phyloP scores from a whole-genome alignment of 441 rosid species.

The Erysimum cheiri region DNA sequence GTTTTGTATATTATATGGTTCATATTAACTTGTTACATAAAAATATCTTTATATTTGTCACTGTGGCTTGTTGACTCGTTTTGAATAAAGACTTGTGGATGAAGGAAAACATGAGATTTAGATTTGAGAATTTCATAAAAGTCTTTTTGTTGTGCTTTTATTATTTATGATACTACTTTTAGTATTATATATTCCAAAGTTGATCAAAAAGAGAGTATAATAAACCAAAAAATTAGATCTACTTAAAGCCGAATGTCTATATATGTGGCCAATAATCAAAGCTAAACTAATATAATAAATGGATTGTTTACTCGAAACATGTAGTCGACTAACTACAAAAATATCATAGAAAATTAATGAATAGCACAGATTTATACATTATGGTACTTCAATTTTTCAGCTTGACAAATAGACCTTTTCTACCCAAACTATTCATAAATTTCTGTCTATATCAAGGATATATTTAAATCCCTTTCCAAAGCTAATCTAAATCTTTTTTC shows the following conservation, averaged over 20 bases:
- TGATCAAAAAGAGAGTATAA: background rate
- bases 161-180: background rate
- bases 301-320: background rate
- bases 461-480: no score
- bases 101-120: background rate
- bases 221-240: conserved; percentile 4
- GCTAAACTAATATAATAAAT: conserved; percentile 8
- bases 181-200: background rate
- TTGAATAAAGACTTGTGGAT: conserved; percentile 22
- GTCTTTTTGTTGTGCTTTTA: background rate
- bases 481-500: no score
- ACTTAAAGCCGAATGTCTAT: conserved; percentile 17
- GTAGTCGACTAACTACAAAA: background rate
- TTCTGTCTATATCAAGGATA: no score
- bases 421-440: no score
- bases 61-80: conserved; percentile 21
- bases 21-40: conserved; percentile 3
- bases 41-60: conserved; percentile 9
- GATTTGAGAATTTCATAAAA: background rate
- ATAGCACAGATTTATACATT: no score
- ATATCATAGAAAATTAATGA: background rate
- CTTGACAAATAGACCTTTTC: no score
- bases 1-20: conserved; percentile 36
- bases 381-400: no score
- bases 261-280: background rate